These are phyloP conservation scores for Tephrocybe sp. DNA, from an alignment of 768 basidiomycete genomes.

Conservation along the genomic window DNA sequence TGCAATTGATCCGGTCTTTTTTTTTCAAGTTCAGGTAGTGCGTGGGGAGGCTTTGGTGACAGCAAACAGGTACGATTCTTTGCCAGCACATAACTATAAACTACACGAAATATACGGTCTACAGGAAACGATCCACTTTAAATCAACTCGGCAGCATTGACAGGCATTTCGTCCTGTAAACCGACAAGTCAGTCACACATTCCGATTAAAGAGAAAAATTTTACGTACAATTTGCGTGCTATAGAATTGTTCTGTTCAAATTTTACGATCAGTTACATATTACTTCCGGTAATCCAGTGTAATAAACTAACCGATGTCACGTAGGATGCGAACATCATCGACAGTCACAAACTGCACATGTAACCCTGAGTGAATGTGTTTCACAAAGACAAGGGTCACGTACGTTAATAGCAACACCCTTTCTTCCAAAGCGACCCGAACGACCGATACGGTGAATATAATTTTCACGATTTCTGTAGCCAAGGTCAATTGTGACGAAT, in stretches of 20 bases:
- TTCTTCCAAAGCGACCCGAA: constrained; percentile 97
- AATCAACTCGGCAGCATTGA: constrained; percentile 96
- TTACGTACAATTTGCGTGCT: constrained; percentile 82
- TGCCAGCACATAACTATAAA: constrained; percentile 14
- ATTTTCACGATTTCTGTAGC: constrained; percentile 86
- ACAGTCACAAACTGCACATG: constrained; percentile 79
- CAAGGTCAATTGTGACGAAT: constrained; percentile 1
- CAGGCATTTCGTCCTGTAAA: constrained; percentile 93
- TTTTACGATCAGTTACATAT: constrained; percentile 3
- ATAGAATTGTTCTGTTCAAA: constrained; percentile 84
- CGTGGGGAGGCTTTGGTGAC: not conserved
- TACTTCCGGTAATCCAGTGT: constrained; percentile 12
- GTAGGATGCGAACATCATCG: constrained; percentile 93
- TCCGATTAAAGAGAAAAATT: constrained; percentile 9
- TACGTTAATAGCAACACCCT: constrained; percentile 99
- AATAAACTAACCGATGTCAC: constrained; percentile 76
- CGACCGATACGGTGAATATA: constrained; percentile 99
- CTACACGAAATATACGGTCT: constrained; percentile 16
- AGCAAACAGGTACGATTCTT: not conserved
- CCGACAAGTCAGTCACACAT: constrained; percentile 19
- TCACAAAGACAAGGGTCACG: constrained; percentile 23
- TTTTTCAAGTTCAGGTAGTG: too few species aligned
- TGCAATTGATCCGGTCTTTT: not conserved
- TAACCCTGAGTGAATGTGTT: constrained; percentile 15
- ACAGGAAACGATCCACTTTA: constrained; percentile 33